Conservation (phyloP, 2,329 filamentous ascomycete species). For the Aspergillus novoparasiticus region DNA sequence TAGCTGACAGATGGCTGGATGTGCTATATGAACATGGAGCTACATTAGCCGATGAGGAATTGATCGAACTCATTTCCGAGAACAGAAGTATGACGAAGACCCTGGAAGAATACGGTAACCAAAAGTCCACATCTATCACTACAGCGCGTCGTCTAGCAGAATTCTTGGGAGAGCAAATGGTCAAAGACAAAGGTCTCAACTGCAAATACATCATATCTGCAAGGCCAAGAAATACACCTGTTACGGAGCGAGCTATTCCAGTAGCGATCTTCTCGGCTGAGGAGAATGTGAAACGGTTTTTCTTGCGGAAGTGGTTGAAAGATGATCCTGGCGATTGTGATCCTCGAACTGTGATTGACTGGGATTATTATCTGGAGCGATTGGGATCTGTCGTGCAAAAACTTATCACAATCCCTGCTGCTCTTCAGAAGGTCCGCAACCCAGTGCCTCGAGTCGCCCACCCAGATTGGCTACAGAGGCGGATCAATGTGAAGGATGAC, state of each 20-base stretch:
- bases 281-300: conserved; percentile 80
- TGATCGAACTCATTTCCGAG: conserved; percentile 99
- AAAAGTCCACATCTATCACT: conserved; percentile 99
- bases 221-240: conserved; percentile 80
- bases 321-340: conserved; percentile 92
- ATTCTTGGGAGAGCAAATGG: conserved; percentile 97
- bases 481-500: conserved; percentile 95
- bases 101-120: conserved; percentile 88
- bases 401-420: conserved; percentile 96
- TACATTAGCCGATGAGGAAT: conserved; percentile 90
- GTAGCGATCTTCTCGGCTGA: conserved; percentile 98
- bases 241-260: conserved; percentile 91
- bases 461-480: conserved; percentile 92
- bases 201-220: conserved; percentile 99
- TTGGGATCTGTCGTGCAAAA: conserved; percentile 98
- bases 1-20: conserved; percentile 95
- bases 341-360: conserved; percentile 85
- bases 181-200: conserved; percentile 98
- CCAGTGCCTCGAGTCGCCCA: conserved; percentile 91
- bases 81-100: conserved; percentile 99
- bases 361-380: conserved; percentile 96
- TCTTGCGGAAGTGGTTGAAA: conserved; percentile 91
- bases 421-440: conserved; percentile 91
- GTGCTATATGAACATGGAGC: conserved; percentile 86
- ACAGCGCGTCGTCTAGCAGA: conserved; percentile 93